Percentiles rank a stretch among this genome's conserved stretches.
phyloP scores from a whole-genome alignment of 805 yeast species.

The Pichia insulana region DNA sequence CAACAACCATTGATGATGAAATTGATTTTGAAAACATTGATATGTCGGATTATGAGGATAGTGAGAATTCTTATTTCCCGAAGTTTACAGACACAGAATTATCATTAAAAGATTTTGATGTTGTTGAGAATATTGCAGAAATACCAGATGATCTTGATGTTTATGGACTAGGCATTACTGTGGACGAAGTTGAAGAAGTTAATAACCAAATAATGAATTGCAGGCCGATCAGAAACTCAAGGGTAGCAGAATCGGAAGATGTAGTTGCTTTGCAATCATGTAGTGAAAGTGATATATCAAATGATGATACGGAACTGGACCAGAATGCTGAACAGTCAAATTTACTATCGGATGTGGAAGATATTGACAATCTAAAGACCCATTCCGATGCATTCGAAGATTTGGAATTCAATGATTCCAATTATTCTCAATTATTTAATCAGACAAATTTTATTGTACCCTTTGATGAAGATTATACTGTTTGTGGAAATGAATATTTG shows the following conservation, averaged over 20 bases:
- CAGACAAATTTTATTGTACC: neutral
- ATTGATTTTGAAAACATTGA: constrained; percentile 4
- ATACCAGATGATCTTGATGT: constrained; percentile 2
- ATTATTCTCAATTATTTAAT: neutral
- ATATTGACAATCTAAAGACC: neutral
- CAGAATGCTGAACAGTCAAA: too few species aligned
- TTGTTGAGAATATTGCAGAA: neutral
- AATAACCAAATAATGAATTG: constrained; percentile 1
- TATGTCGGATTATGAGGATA: neutral
- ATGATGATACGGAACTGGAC: too few species aligned
- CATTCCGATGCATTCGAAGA: neutral
- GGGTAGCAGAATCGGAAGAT: neutral
- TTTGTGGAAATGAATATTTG: constrained; percentile 6
- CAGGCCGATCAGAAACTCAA: neutral
- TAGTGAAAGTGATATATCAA: constrained; percentile 10
- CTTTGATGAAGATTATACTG: constrained; percentile 6
- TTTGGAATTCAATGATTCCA: neutral
- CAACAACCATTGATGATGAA: constrained; percentile 1
- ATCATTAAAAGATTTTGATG: neutral
- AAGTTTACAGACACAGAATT: neutral
- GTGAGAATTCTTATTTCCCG: constrained; percentile 2
- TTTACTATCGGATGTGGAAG: neutral
- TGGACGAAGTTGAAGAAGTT: constrained; percentile 6
- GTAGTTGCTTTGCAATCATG: constrained; percentile 11
- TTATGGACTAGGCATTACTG: constrained; percentile 1